A percentile compares a stretch with the other conserved stretches of the same genome.
phyloP scores from a whole-genome alignment of 495 filamentous ascomycete species.

The Chaetomium cochliodes region DNA sequence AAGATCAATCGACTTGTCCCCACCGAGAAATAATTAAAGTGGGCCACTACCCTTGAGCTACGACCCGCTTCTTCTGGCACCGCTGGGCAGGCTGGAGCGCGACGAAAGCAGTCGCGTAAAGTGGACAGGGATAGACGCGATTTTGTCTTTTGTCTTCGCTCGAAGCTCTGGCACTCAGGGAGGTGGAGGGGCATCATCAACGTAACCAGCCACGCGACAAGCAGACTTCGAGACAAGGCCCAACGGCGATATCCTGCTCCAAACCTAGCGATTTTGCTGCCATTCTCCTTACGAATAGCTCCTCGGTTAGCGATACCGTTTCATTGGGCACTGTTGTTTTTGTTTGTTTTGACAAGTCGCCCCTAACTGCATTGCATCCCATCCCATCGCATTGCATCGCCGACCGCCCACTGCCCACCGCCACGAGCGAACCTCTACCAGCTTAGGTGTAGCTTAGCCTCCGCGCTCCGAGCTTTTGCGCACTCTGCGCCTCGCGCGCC shows the following conservation, averaged over 20 bases:
- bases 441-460: too few species aligned
- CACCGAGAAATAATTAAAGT: conserved; percentile 19
- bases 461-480: too few species aligned
- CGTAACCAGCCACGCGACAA: conserved; percentile 16
- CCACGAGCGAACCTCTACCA: conserved; percentile 6
- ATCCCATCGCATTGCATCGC: neutral
- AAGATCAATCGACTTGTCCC: neutral
- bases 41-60: neutral
- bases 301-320: conserved; percentile 9
- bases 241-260: conserved; percentile 1
- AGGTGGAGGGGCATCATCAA: conserved; percentile 10
- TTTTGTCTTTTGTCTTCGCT: conserved; percentile 2
- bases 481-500: conserved; percentile 6
- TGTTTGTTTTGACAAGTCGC: conserved; percentile 8
- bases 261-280: conserved; percentile 3
- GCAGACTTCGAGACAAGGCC: conserved; percentile 4
- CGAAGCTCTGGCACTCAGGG: conserved; percentile 5
- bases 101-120: conserved; percentile 21
- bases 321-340: conserved; percentile 1
- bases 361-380: conserved; percentile 1
- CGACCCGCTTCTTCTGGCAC: neutral
- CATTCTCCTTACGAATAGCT: conserved; percentile 7
- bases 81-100: neutral
- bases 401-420: conserved; percentile 4
- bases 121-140: conserved; percentile 23